Conservation (phyloP, 805 yeast genomes). For the Priceomyces castillae region DNA sequence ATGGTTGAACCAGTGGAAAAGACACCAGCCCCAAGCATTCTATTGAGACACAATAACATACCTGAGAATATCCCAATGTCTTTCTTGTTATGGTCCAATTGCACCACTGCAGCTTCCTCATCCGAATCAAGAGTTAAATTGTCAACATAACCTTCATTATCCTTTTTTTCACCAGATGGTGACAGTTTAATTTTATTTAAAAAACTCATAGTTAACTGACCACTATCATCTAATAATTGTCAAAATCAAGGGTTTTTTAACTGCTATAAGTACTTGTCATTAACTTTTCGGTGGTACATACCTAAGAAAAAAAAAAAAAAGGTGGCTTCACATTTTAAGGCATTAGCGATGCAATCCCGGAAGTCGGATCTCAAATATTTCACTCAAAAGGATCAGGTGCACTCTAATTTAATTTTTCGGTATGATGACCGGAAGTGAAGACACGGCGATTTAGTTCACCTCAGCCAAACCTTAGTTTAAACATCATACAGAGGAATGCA, state of each 20-base stretch:
- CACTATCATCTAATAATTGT: neutral
- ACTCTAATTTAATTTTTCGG: neutral
- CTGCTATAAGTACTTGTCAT: neutral
- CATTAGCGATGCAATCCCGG: neutral
- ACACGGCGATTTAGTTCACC: too few relatives aligned
- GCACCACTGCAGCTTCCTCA: conserved; percentile 28
- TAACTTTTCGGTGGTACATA: neutral
- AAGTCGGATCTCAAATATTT: neutral
- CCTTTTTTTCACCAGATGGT: neutral
- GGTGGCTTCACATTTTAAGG: neutral
- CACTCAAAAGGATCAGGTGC: neutral
- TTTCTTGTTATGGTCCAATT: conserved; percentile 43
- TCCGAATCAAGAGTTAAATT: conserved; percentile 10
- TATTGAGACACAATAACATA: conserved; percentile 53
- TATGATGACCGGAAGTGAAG: too few relatives aligned
- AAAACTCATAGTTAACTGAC: neutral
- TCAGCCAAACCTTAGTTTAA: too few relatives aligned
- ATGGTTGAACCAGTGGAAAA: conserved; percentile 67
- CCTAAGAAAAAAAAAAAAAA: neutral
- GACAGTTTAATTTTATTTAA: neutral
- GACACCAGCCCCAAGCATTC: conserved; percentile 75
- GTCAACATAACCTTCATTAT: neutral
- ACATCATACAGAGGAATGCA: too few relatives aligned
- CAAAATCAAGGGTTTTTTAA: neutral
- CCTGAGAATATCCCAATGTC: conserved; percentile 46